Evolutionary conservation across 1,284 basidiomycete genomes (phyloP).

Genomic region (Ceratobasidium sp.): DNA sequence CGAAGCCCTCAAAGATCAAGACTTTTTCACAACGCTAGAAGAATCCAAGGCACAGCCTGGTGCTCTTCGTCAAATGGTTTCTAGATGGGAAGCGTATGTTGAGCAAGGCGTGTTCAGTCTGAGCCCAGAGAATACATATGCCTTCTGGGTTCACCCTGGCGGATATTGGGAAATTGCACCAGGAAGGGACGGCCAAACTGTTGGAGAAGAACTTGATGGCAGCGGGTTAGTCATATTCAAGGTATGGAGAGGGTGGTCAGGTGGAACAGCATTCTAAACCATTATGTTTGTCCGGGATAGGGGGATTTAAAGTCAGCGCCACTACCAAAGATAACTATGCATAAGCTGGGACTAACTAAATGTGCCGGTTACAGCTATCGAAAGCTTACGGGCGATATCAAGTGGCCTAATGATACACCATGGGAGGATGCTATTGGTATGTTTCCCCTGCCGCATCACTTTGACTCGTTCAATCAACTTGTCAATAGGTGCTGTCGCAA

Average conservation of each 20-base stretch:
- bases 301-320: constrained; percentile 84
- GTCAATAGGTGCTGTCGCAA: constrained; percentile 72
- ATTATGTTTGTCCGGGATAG: constrained; percentile 48
- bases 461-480: constrained; percentile 5
- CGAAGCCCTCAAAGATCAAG: constrained; percentile 49
- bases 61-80: constrained; percentile 46
- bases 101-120: constrained; percentile 22
- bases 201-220: constrained; percentile 58
- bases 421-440: constrained; percentile 81
- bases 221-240: constrained; percentile 92
- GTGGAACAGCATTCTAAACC: neutral
- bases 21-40: constrained; percentile 43
- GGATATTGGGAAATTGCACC: constrained; percentile 77
- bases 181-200: constrained; percentile 23
- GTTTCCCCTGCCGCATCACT: constrained; percentile 30
- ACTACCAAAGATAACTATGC: neutral
- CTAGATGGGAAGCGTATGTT: constrained; percentile 39
- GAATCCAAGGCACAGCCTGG: constrained; percentile 47
- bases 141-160: constrained; percentile 76
- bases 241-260: constrained; percentile 52
- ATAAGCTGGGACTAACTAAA: constrained; percentile 23
- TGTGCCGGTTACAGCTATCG: constrained; percentile 64
- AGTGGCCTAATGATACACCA: constrained; percentile 84
- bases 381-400: constrained; percentile 87
- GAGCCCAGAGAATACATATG: neutral